Evolutionary conservation across 192 early-diverging fungal species (phyloP).

Genomic region (Dissophora ornata): DNA sequence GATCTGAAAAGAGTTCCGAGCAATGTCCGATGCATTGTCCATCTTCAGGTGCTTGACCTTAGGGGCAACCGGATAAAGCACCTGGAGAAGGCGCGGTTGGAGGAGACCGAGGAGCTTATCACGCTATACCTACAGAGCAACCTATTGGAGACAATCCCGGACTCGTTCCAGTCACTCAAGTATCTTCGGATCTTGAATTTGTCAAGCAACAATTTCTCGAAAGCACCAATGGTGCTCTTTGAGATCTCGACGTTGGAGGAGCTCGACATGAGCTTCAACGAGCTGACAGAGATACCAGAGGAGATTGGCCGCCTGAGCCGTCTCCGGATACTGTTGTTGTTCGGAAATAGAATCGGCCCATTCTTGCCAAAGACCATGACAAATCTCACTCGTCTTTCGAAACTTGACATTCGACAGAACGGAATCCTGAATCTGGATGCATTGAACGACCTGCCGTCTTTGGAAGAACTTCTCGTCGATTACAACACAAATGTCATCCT

Average conservation of each 20-base stretch:
- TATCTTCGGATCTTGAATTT: constrained; percentile 75
- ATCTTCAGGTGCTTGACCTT: constrained; percentile 79
- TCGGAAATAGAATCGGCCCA: constrained; percentile 83
- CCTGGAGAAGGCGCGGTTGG: constrained; percentile 73
- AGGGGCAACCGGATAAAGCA: constrained; percentile 78
- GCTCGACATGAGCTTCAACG: constrained; percentile 87
- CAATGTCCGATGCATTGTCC: constrained; percentile 71
- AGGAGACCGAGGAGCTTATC: constrained; percentile 66
- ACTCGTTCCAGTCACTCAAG: constrained; percentile 66
- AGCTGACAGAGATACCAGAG: constrained; percentile 79
- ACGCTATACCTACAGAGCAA: constrained; percentile 81
- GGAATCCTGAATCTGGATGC: constrained; percentile 74
- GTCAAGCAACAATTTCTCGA: constrained; percentile 82
- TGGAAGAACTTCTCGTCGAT: constrained; percentile 76
- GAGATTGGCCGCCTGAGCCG: constrained; percentile 73
- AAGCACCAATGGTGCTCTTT: constrained; percentile 75
- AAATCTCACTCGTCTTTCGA: constrained; percentile 67
- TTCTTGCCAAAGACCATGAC: constrained; percentile 72
- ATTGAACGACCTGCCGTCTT: constrained; percentile 63
- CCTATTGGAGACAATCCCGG: constrained; percentile 75
- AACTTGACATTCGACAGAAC: constrained; percentile 88
- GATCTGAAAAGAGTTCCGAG: constrained; percentile 75
- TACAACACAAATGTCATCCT: constrained; percentile 76
- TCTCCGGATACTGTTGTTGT: constrained; percentile 69
- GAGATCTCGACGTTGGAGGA: constrained; percentile 68